Evolutionary conservation across 208 protist genomes (phyloP).

Genomic region (Trypanosoma boissoni): DNA sequence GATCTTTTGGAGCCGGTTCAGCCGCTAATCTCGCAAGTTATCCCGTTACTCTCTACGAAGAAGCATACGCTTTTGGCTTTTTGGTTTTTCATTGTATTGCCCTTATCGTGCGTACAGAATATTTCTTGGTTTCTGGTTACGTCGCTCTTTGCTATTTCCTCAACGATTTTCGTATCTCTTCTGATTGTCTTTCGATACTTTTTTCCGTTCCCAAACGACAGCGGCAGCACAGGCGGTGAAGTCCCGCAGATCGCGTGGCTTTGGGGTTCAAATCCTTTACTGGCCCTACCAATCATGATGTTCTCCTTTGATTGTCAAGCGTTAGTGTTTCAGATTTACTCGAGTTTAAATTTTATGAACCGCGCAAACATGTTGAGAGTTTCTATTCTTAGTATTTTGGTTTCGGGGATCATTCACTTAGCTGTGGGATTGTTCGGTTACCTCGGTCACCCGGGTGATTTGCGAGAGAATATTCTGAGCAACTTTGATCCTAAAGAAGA

Average conservation of each 20-base stretch:
- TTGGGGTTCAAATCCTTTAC: conserved; percentile 38
- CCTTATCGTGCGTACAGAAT: conserved; percentile 61
- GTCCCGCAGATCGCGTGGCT: conserved; percentile 28
- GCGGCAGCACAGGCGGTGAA: background rate
- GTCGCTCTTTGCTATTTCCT: conserved; percentile 63
- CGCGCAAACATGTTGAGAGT: conserved; percentile 63
- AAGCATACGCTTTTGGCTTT: conserved; percentile 57
- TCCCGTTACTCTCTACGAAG: conserved; percentile 44
- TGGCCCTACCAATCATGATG: conserved; percentile 76
- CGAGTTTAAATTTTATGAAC: conserved; percentile 48
- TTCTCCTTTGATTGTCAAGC: conserved; percentile 85
- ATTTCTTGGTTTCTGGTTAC: conserved; percentile 47
- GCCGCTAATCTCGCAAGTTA: conserved; percentile 32
- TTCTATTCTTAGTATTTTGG: conserved; percentile 41
- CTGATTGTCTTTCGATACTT: conserved; percentile 75
- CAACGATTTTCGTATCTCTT: conserved; percentile 49
- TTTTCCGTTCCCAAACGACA: conserved; percentile 24
- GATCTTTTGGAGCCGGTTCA: conserved; percentile 65
- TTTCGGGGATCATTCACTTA: conserved; percentile 51
- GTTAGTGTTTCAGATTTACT: conserved; percentile 78
- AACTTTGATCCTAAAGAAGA: conserved; percentile 74
- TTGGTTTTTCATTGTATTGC: conserved; percentile 65
- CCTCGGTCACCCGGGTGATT: conserved; percentile 46
- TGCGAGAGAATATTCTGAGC: conserved; percentile 73
- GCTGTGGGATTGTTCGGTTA: conserved; percentile 77